Conservation (phyloP, 495 filamentous ascomycete genomes). For the Zalerion maritima region DNA sequence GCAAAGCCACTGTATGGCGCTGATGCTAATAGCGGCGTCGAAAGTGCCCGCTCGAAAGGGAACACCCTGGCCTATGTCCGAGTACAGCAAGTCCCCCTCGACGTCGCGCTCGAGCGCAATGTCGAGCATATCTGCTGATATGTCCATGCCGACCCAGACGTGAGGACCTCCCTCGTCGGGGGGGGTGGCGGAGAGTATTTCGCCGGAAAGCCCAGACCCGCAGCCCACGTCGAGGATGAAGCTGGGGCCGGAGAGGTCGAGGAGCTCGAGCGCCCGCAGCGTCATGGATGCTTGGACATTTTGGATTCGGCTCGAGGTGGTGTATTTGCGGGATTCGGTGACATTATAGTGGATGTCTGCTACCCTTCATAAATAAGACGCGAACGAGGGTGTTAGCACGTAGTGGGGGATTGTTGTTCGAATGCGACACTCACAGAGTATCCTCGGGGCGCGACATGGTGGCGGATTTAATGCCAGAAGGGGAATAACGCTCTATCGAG, state of each 20-base stretch:
- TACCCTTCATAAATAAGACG: slow-evolving; percentile 37
- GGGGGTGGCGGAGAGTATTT: slow-evolving; percentile 61
- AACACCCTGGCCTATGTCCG: slow-evolving; percentile 89
- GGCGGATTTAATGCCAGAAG: slow-evolving; percentile 12
- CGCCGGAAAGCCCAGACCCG: slow-evolving; percentile 86
- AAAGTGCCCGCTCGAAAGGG: slow-evolving; percentile 88
- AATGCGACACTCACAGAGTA: slow-evolving; percentile 46
- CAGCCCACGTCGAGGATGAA: slow-evolving; percentile 91
- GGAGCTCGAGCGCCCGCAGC: slow-evolving; percentile 75
- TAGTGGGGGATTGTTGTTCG: slow-evolving; percentile 4
- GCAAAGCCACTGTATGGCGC: slow-evolving; percentile 93
- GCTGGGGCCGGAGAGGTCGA: slow-evolving; percentile 64
- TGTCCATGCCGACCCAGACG: slow-evolving; percentile 89
- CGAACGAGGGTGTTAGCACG: slow-evolving; percentile 4
- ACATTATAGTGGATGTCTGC: slow-evolving; percentile 97
- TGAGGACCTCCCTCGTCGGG: slow-evolving; percentile 68
- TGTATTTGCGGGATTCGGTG: slow-evolving; percentile 87
- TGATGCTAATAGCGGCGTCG: slow-evolving; percentile 89
- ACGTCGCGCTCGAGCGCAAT: slow-evolving; percentile 82
- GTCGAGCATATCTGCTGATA: slow-evolving; percentile 84
- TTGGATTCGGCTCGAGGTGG: slow-evolving; percentile 89
- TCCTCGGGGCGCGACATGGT: slow-evolving; percentile 95
- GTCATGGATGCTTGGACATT: slow-evolving; percentile 94
- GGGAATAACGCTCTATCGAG: slow-evolving; percentile 3
- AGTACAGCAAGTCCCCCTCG: slow-evolving; percentile 80